These are phyloP conservation scores for Manihot esculenta DNA, from an alignment of 441 rosid species.

Conservation along the genomic window DNA sequence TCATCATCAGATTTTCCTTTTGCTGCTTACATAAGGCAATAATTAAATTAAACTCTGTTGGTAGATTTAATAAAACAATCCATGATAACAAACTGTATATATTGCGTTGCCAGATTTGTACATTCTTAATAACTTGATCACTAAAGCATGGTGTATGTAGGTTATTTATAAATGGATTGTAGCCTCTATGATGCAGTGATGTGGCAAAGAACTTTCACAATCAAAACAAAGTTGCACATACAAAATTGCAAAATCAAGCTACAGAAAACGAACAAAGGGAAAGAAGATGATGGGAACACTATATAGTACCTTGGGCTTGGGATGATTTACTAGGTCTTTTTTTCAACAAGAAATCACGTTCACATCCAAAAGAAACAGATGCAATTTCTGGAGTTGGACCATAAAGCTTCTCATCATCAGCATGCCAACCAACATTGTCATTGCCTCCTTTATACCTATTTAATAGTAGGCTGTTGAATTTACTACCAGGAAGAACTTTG, in stretches of 20 bases:
- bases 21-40: conserved; percentile 14
- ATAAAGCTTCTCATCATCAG: conserved; percentile 89
- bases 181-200: background rate
- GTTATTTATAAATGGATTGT: background rate
- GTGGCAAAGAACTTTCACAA: background rate
- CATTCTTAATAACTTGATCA: background rate
- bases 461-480: conserved; percentile 76
- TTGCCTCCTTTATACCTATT: conserved; percentile 77
- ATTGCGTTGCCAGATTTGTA: background rate
- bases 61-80: background rate
- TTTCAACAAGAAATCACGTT: conserved; percentile 76
- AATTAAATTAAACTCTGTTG: background rate
- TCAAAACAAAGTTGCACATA: background rate
- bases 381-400: conserved; percentile 82
- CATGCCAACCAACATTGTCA: conserved; percentile 86
- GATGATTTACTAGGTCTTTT: conserved; percentile 50
- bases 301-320: conserved; percentile 42
- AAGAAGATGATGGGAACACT: background rate
- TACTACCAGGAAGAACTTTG: conserved; percentile 67
- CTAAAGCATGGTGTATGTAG: background rate
- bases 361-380: conserved; percentile 85
- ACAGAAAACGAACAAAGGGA: no score
- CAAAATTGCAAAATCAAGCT: conserved; percentile 26
- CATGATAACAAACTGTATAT: background rate
- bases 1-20: conserved; percentile 40